Percentiles rank a stretch among this genome's conserved stretches.
phyloP scores from a whole-genome alignment of 2,329 filamentous ascomycete species.

The Leptographium wingfieldii region DNA sequence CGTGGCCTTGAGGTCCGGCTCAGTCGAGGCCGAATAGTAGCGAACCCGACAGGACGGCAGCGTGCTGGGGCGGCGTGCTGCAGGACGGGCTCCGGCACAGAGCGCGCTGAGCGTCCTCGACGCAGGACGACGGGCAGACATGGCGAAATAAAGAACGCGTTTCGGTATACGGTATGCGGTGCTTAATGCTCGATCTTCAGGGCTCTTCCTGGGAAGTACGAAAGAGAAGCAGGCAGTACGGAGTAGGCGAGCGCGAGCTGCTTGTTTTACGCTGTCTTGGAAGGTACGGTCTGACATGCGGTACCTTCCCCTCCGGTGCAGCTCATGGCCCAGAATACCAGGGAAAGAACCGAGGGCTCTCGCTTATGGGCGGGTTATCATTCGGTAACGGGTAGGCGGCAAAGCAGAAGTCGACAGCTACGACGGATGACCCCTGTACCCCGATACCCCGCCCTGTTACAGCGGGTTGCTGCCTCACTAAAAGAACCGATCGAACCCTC shows the following conservation, averaged over 20 bases:
- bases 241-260: background rate
- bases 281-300: background rate
- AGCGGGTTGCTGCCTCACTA: background rate
- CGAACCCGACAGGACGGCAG: conserved; percentile 20
- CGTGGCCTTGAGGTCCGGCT: conserved; percentile 81
- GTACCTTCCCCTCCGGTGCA: background rate
- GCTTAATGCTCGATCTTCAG: background rate
- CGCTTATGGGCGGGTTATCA: background rate
- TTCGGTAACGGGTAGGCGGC: background rate
- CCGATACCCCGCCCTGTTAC: background rate
- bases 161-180: background rate
- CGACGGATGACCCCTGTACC: background rate
- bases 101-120: background rate
- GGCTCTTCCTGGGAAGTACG: background rate
- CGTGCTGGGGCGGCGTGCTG: background rate
- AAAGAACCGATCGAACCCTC: background rate
- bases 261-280: background rate
- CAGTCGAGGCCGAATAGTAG: conserved; percentile 60
- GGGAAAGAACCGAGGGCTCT: conserved; percentile 15
- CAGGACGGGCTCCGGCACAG: background rate
- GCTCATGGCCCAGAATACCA: background rate
- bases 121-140: background rate
- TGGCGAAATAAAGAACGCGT: background rate
- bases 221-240: background rate
- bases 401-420: background rate